Percentiles rank a stretch among this genome's conserved stretches.
Evolutionary conservation across 129 eudicot species (phyloP).

Genomic region (Arctium lappa): DNA sequence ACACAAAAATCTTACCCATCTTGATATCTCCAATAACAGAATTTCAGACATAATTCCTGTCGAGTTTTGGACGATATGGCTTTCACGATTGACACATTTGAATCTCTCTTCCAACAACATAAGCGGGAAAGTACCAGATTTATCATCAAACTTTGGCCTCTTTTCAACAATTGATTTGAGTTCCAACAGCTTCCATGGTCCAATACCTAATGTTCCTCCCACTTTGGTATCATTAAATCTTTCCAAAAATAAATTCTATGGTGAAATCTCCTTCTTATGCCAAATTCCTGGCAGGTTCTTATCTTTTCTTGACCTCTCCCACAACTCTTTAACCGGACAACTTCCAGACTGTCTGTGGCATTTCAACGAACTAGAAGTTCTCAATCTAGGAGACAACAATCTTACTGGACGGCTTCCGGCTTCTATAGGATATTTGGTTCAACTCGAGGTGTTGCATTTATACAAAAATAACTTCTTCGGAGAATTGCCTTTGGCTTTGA

Average conservation of each 20-base stretch:
- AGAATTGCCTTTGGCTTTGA: slow-evolving; percentile 16
- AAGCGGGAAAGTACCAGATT: not conserved
- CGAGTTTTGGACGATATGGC: slow-evolving; percentile 18
- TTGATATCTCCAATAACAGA: slow-evolving; percentile 29
- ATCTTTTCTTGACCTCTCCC: slow-evolving; percentile 11
- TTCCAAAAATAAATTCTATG: not conserved
- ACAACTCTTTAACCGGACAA: not conserved
- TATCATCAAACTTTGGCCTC: not conserved
- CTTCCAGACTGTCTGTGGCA: slow-evolving; percentile 11
- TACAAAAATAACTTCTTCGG: slow-evolving; percentile 8
- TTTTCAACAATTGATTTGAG: not conserved
- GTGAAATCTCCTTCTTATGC: not conserved
- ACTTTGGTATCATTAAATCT: not conserved
- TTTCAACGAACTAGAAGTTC: not conserved
- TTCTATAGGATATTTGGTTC: not conserved
- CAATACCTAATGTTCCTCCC: not conserved
- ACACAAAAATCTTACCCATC: not conserved
- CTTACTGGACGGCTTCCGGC: slow-evolving; percentile 15
- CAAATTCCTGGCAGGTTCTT: not conserved
- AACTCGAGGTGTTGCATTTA: not conserved
- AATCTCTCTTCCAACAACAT: slow-evolving; percentile 20
- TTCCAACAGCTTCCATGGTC: not conserved
- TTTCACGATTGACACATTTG: not conserved
- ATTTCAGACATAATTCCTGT: slow-evolving; percentile 27
- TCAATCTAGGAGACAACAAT: slow-evolving; percentile 13